Base-by-base conservation (phyloP, 106 monocot genomes). In the Alisma plantagoaquatica region DNA sequence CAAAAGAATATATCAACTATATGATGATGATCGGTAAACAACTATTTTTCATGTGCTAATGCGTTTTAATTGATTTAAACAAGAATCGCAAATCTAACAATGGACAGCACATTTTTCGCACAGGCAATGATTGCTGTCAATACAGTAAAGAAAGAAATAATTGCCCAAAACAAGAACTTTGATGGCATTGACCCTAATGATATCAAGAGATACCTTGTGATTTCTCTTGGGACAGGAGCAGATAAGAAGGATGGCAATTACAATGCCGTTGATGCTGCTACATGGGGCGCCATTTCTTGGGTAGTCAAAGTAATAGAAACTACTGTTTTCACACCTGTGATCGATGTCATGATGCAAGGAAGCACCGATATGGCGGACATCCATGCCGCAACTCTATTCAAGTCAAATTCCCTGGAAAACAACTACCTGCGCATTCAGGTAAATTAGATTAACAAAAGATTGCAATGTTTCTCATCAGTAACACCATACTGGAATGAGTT, bases 281-380 rank as follows among this genome's bases (percentile, higher is more conserved):
- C 45, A 28, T 79, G 78, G 78, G 73, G 78, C 1, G 25, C 70
- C 0, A 20, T 70, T 0, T 42, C 43, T 1, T 79, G 78, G 78
- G 18, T 78, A 48, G 16, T 25, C 56, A n/a, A n/a, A n/a, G n/a
- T n/a, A n/a, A n/a, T n/a, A n/a, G n/a, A n/a, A n/a, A n/a, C n/a
- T n/a, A 55, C 35, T n/a, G 23, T 43, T 5, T 60, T 59, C 6
- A 71, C 33, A 4, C 76, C 76, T 2, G 12, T 77, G 29, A 27
- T 53, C 29, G 52, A 53, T 4, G 18, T 53, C 52, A 82, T 75
- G 53, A 76, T 46, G 2, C 72, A 82, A 9, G 59, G 61, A 29
- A 71, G 66, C 24, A 49, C 61, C 15, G 76, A 77, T 20, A 64
- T 77, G 66, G 76, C 71, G 25, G 76, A 77, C 35, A 66, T 77